Percentiles rank a stretch among this genome's conserved stretches.
phyloP scores from a whole-genome alignment of 2,329 filamentous ascomycete species.

The Clonostachys chloroleuca region DNA sequence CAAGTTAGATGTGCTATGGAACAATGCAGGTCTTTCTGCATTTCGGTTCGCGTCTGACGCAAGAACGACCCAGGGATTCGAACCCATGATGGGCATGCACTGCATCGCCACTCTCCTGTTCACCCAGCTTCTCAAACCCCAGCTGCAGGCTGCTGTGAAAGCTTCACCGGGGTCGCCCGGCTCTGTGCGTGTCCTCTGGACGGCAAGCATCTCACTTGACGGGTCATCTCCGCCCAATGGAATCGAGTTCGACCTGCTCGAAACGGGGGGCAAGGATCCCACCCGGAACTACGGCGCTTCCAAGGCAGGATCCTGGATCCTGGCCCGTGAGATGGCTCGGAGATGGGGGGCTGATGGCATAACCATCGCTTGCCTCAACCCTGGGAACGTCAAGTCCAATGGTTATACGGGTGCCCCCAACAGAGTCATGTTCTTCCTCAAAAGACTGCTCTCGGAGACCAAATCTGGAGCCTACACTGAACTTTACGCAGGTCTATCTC shows the following conservation, averaged over 20 bases:
- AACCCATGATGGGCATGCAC: conserved; percentile 24
- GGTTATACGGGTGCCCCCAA: conserved; percentile 10
- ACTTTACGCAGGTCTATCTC: conserved; percentile 29
- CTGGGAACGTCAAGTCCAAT: conserved; percentile 23
- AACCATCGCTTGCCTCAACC: conserved; percentile 22
- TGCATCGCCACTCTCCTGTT: conserved; percentile 25
- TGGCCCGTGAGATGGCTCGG: conserved; percentile 20
- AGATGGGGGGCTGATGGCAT: conserved; percentile 13
- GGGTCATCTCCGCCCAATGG: conserved; percentile 14
- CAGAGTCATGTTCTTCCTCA: conserved; percentile 8
- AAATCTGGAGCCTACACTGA: conserved; percentile 32
- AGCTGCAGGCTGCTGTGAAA: conserved; percentile 18
- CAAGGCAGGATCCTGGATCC: conserved; percentile 27
- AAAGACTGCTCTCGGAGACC: conserved; percentile 17
- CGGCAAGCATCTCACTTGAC: conserved; percentile 19
- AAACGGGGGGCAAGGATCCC: conserved; percentile 10
- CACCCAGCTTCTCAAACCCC: conserved; percentile 23
- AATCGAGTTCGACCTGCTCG: conserved; percentile 16
- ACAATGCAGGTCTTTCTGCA: conserved; percentile 25
- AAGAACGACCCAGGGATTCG: conserved; percentile 18
- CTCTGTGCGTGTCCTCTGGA: conserved; percentile 21
- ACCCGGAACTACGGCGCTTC: conserved; percentile 20
- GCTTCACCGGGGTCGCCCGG: conserved; percentile 4
- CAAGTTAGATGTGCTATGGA: conserved; percentile 27
- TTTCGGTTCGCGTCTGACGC: not conserved